These are phyloP conservation scores for Thymus mandschuricus DNA, from an alignment of 257 asterid genomes.

Conservation along the genomic window DNA sequence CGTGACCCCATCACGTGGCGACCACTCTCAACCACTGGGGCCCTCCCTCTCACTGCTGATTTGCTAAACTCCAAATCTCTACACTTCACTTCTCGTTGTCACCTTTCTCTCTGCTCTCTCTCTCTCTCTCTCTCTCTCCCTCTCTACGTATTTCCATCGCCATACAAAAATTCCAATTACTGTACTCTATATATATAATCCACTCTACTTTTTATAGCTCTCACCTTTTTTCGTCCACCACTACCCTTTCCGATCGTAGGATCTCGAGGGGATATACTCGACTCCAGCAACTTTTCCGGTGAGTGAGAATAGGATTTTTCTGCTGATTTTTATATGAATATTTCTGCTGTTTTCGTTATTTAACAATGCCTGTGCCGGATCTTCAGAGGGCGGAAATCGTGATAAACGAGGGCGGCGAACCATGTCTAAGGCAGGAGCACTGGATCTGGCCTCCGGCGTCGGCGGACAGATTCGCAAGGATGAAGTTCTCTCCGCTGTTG, in stretches of 20 bases:
- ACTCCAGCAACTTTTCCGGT: constrained; percentile 15
- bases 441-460: constrained; percentile 91
- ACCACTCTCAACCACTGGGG: constrained; percentile 3
- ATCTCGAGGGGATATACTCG: constrained; percentile 17
- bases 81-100: constrained; percentile 28
- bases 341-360: background rate
- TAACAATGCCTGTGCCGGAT: constrained; percentile 34
- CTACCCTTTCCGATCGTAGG: constrained; percentile 15
- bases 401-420: constrained; percentile 29
- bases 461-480: constrained; percentile 84
- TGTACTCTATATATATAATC: background rate
- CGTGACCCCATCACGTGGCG: constrained; percentile 25
- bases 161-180: constrained; percentile 13
- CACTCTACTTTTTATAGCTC: background rate
- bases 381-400: constrained; percentile 34
- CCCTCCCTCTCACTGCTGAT: background rate
- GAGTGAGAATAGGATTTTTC: constrained; percentile 7
- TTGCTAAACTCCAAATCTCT: constrained; percentile 26
- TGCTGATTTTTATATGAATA: background rate
- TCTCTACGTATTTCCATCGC: constrained; percentile 1
- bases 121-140: constrained; percentile 3
- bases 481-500: constrained; percentile 85
- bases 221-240: background rate
- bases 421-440: constrained; percentile 76
- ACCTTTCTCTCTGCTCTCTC: constrained; percentile 5